These are phyloP conservation scores for Triticum timopheevii DNA, from an alignment of 176 grass and related monocot species.

Conservation along the genomic window DNA sequence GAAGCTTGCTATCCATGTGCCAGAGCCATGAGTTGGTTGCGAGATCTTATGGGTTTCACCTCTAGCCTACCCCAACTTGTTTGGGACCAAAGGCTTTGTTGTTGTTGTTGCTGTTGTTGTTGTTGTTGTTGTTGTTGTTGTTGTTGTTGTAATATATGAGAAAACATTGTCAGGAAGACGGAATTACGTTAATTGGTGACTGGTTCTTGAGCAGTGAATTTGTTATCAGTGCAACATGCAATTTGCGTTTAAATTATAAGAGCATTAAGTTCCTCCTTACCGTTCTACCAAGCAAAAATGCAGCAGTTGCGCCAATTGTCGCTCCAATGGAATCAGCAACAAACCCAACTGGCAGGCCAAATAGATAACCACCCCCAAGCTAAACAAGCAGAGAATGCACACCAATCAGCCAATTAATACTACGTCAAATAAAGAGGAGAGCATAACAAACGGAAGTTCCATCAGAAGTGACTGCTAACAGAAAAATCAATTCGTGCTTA, in stretches of 20 bases:
- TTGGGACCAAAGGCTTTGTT: no score
- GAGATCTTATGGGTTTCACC: no score
- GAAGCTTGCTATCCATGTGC: no score
- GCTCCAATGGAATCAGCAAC: constrained; percentile 96
- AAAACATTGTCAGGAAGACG: background rate
- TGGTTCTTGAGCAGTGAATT: background rate
- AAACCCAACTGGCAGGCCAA: constrained; percentile 92
- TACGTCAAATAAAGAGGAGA: background rate
- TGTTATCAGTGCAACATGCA: background rate
- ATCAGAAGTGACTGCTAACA: background rate
- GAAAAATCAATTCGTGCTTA: constrained; percentile 31
- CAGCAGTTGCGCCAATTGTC: constrained; percentile 93
- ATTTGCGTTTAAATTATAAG: background rate
- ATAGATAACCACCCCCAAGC: constrained; percentile 99
- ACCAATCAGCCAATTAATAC: constrained; percentile 2
- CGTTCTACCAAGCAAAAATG: constrained; percentile 99
- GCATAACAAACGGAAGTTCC: background rate
- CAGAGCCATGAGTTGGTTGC: no score
- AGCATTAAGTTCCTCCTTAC: constrained; percentile 36
- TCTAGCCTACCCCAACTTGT: no score
- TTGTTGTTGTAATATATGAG: constrained; percentile 12
- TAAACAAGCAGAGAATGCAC: constrained; percentile 41
- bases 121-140: no score
- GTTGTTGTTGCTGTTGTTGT: no score
- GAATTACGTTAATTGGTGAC: background rate